phyloP scores from a whole-genome alignment of 257 asterid genomes.

The Catharanthus roseus region DNA sequence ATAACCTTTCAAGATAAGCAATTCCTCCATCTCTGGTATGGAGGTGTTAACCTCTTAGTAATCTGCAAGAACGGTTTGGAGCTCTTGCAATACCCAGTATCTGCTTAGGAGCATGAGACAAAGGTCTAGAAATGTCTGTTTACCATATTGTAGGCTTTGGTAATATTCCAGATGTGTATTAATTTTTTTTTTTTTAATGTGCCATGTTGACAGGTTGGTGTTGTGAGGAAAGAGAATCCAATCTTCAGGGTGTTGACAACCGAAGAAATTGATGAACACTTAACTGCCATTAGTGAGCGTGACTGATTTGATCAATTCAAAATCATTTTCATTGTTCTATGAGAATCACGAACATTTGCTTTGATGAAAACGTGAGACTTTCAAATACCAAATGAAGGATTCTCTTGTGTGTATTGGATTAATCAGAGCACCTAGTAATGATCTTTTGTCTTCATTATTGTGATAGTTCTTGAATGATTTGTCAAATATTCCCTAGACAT shows the following conservation, averaged over 20 bases:
- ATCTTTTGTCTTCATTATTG: conserved; percentile 1
- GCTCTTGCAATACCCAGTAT: background rate
- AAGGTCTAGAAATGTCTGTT: background rate
- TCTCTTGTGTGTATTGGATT: conserved; percentile 4
- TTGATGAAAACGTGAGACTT: background rate
- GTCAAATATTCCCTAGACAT: background rate
- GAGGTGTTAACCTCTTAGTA: background rate
- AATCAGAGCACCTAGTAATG: conserved; percentile 3
- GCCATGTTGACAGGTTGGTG: conserved; percentile 63
- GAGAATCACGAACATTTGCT: background rate
- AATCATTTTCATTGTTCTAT: background rate
- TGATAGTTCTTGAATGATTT: background rate
- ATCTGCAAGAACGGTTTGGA: background rate
- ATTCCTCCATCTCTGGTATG: background rate
- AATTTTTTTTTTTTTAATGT: background rate
- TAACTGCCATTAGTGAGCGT: conserved; percentile 95
- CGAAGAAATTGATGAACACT: conserved; percentile 91
- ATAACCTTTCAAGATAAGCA: background rate
- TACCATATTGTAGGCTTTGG: background rate
- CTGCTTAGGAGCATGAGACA: background rate
- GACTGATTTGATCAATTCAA: conserved; percentile 35
- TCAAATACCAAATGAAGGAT: conserved; percentile 2
- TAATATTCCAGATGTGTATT: background rate
- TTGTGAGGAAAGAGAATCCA: conserved; percentile 71
- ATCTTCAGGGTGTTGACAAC: conserved; percentile 71